Conservation (phyloP, 768 basidiomycete genomes). For the Kwoniella shandongensis region DNA sequence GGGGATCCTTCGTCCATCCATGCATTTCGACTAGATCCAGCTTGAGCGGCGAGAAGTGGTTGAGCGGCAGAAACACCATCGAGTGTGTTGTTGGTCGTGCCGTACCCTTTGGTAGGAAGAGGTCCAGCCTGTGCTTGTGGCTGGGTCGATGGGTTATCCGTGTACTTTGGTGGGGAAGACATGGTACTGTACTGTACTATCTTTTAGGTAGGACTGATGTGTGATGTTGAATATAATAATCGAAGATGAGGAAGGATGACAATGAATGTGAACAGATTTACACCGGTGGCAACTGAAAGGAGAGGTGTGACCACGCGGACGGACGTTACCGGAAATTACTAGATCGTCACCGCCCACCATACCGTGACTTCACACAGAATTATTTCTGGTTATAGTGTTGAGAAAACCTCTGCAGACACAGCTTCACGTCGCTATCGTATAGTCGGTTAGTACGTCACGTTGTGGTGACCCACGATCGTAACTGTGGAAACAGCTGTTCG, state of each 20-base stretch:
- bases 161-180: conserved; percentile 46
- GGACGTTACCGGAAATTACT: too few species aligned
- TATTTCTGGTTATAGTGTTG: too few species aligned
- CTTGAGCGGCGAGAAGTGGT: conserved; percentile 21
- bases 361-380: too few species aligned
- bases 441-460: conserved; percentile 27
- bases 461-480: conserved; percentile 16
- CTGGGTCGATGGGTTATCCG: conserved; percentile 26
- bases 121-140: conserved; percentile 8
- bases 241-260: not conserved
- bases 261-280: not conserved
- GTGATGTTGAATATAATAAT: not conserved
- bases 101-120: conserved; percentile 36
- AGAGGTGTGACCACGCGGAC: not conserved
- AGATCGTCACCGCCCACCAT: too few species aligned
- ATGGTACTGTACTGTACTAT: conserved; percentile 14
- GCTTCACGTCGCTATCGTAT: conserved; percentile 16
- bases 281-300: too few species aligned
- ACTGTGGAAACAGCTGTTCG: conserved; percentile 27
- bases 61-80: conserved; percentile 14
- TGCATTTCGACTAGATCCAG: conserved; percentile 37
- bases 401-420: too few species aligned
- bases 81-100: conserved; percentile 26
- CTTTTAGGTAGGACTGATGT: not conserved
- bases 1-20: conserved; percentile 63